Base-by-base conservation (phyloP, 805 yeast species). In the Sugiyamaella americana region DNA sequence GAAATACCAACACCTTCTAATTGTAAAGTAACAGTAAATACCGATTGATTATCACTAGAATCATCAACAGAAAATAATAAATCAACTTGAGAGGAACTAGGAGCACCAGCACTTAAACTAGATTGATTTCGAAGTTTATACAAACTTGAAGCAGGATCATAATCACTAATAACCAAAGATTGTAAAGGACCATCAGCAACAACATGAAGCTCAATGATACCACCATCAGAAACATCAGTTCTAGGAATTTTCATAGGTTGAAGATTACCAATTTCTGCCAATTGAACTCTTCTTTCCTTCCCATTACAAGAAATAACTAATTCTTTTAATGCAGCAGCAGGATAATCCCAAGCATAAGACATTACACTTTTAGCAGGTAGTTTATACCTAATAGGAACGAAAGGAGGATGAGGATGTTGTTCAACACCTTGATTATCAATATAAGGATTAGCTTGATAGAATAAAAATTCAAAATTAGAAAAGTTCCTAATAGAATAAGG, bases 301-400 rank as follows among this genome's bases (percentile, higher is more conserved):
- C 85, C 84, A 41, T 82, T 82, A 8, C 84, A 73, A 49, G 88
- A 71, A 29, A 93, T 64, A 2, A 87, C 73, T 26, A 93, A 66
- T 58, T 89, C 96, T 62, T 88, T 89, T 40, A 82, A 75, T 6
- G 77, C 68, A 0, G 96, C 97, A 44, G 94, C 87, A 1, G 98
- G 98, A 65, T 77, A 93, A 62, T 93, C 98, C 89, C 96, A 93
- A 0, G 98, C 87, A 63, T 93, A 93, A 0, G 98, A 96, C 98
- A 93, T 93, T 2, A 87, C 95, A 65, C 96, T 85, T 58, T 79
- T 79, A 1, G 95, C 80, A 0, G 98, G 97, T 10, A 94, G 73
- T 40, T 78, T 75, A 62, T 91, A 93, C 58, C 74, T 79, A 8
- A 87, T 73, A 0, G 97, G 96, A 51, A 78, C 80, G 65, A 83